A percentile compares a stretch with the other conserved stretches of the same genome.
phyloP scores from a whole-genome alignment of 2,329 filamentous ascomycete genomes.

The Cladosporium sp. region DNA sequence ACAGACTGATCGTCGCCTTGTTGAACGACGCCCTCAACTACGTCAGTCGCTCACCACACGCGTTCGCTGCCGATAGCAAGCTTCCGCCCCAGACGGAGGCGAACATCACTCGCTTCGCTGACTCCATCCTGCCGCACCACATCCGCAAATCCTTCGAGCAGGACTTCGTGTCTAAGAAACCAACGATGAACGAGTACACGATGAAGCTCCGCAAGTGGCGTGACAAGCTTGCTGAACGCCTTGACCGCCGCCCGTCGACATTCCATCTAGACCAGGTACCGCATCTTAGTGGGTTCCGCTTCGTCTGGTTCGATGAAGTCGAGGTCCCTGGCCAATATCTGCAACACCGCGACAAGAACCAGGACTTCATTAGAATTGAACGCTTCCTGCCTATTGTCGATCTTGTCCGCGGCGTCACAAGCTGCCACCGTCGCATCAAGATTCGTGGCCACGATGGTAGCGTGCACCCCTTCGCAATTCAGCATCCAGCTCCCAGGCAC shows the following conservation, averaged over 20 bases:
- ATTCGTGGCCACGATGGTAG: constrained; percentile 97
- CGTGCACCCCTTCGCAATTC: constrained; percentile 92
- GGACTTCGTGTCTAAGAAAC: constrained; percentile 94
- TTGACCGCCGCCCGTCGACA: constrained; percentile 73
- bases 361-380: constrained; percentile 96
- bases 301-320: constrained; percentile 97
- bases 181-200: constrained; percentile 98
- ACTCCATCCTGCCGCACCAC: constrained; percentile 90
- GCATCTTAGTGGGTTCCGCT: constrained; percentile 90
- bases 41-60: constrained; percentile 78
- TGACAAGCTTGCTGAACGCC: constrained; percentile 95
- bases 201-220: constrained; percentile 94
- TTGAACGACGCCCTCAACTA: constrained; percentile 94
- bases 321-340: constrained; percentile 97
- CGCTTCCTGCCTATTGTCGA: constrained; percentile 94
- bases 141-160: constrained; percentile 94
- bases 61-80: constrained; percentile 88
- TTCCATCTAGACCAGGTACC: constrained; percentile 81
- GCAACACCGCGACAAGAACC: constrained; percentile 97
- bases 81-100: constrained; percentile 85
- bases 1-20: constrained; percentile 92
- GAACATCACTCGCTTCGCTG: constrained; percentile 94
- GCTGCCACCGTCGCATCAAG: constrained; percentile 87
- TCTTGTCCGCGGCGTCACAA: constrained; percentile 81
- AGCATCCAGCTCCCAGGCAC: constrained; percentile 88